Conservation (phyloP, 2,329 filamentous ascomycete species). For the Elsinoe fawcettii region DNA sequence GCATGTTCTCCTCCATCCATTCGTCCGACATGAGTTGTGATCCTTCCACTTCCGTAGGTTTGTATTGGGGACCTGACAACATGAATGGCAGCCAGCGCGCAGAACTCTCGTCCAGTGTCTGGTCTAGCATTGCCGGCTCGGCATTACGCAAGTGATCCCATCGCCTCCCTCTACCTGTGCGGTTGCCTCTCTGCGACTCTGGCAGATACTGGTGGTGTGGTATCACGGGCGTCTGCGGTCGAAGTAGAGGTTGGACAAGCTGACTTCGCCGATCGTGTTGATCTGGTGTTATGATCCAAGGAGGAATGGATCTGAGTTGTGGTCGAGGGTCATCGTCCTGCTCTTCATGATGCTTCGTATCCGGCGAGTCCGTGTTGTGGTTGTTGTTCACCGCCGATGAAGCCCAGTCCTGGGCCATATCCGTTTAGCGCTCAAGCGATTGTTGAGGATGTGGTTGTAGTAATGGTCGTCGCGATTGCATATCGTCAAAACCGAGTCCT, state of each 20-base stretch:
- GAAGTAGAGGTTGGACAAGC: slow-evolving; percentile 17
- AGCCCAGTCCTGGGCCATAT: slow-evolving; percentile 19
- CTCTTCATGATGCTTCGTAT: slow-evolving; percentile 4
- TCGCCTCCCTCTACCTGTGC: slow-evolving; percentile 29
- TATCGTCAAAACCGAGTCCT: slow-evolving; percentile 4
- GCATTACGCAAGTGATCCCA: slow-evolving; percentile 29
- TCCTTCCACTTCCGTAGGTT: slow-evolving; percentile 24
- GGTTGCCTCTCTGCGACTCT: slow-evolving; percentile 23
- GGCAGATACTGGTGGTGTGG: slow-evolving; percentile 21
- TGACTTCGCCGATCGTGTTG: slow-evolving; percentile 22
- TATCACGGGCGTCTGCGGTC: slow-evolving; percentile 19
- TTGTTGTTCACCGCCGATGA: slow-evolving; percentile 19
- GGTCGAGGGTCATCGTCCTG: slow-evolving; percentile 15
- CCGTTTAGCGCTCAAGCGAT: slow-evolving; percentile 11
- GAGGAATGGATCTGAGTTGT: slow-evolving; percentile 25
- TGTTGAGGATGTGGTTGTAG: slow-evolving; percentile 11
- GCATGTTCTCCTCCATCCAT: slow-evolving; percentile 44
- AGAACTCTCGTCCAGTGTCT: slow-evolving; percentile 29
- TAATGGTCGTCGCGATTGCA: slow-evolving; percentile 9
- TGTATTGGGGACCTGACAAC: slow-evolving; percentile 28
- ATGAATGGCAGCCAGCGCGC: slow-evolving; percentile 31
- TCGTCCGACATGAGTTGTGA: slow-evolving; percentile 34
- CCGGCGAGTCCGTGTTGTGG: slow-evolving; percentile 13
- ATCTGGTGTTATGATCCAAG: slow-evolving; percentile 31
- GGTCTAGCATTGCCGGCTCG: slow-evolving; percentile 29